These are phyloP conservation scores for Hypoxylon rickii DNA, from an alignment of 495 filamentous ascomycete species.

Conservation along the genomic window DNA sequence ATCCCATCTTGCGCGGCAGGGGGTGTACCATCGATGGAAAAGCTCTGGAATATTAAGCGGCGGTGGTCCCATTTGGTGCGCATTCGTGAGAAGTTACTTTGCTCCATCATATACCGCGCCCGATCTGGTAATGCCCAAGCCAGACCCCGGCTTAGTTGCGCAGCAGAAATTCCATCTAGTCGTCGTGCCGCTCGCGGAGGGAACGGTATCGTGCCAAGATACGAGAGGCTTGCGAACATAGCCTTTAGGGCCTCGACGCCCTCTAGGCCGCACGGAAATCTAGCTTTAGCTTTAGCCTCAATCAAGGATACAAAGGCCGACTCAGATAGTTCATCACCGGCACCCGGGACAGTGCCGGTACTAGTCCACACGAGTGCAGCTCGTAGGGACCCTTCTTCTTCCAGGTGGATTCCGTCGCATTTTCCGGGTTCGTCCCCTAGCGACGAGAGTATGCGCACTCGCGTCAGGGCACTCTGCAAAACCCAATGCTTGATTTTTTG, in stretches of 20 bases:
- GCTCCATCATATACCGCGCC: constrained; percentile 18
- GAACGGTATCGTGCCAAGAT: constrained; percentile 29
- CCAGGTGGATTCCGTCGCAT: too few relatives aligned
- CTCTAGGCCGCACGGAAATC: neutral
- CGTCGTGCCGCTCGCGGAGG: neutral
- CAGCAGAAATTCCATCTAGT: constrained; percentile 12
- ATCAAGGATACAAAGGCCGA: too few relatives aligned
- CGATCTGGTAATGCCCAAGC: constrained; percentile 24
- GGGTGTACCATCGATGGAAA: constrained; percentile 14
- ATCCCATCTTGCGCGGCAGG: neutral
- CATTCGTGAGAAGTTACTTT: constrained; percentile 20
- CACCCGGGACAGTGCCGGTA: too few relatives aligned
- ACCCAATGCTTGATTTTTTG: too few relatives aligned
- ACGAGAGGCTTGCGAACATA: constrained; percentile 24
- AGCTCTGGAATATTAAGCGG: constrained; percentile 36
- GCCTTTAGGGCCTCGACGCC: neutral
- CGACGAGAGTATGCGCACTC: too few relatives aligned
- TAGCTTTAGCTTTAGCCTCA: too few relatives aligned
- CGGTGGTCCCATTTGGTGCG: constrained; percentile 29
- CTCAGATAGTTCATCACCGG: too few relatives aligned
- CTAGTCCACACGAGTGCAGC: too few relatives aligned
- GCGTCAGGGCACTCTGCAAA: too few relatives aligned
- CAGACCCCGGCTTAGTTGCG: constrained; percentile 18
- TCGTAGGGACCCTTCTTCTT: too few relatives aligned
- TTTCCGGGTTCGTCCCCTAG: too few relatives aligned